These are phyloP conservation scores for Botrytis cinerea DNA, from an alignment of 2,329 filamentous ascomycete species.

Conservation along the genomic window DNA sequence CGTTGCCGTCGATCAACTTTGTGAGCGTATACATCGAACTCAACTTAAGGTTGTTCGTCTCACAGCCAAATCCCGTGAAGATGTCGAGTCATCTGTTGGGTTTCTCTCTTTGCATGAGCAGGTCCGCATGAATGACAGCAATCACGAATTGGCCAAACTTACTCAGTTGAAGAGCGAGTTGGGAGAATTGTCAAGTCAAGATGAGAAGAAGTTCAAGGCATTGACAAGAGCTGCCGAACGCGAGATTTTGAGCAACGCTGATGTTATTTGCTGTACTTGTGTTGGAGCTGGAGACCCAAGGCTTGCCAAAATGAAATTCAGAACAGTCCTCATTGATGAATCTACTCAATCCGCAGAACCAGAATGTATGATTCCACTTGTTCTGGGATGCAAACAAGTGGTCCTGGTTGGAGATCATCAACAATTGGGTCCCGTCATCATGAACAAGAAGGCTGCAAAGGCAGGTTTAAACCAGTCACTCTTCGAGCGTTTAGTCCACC, in stretches of 20 bases:
- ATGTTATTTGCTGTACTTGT: conserved; percentile 98
- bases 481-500: conserved; percentile 91
- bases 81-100: conserved; percentile 97
- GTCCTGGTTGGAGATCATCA: conserved; percentile 99
- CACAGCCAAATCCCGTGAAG: conserved; percentile 97
- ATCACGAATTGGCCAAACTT: conserved; percentile 88
- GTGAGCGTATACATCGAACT: conserved; percentile 92
- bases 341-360: conserved; percentile 97
- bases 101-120: conserved; percentile 96
- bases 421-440: conserved; percentile 96
- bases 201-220: conserved; percentile 98
- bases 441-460: conserved; percentile 99
- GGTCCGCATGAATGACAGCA: conserved; percentile 95
- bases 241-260: conserved; percentile 91
- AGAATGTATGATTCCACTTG: conserved; percentile 97
- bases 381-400: conserved; percentile 96
- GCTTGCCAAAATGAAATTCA: conserved; percentile 95
- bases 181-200: conserved; percentile 88
- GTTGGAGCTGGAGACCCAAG: conserved; percentile 96
- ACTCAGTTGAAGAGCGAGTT: conserved; percentile 89
- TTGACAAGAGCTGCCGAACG: conserved; percentile 91
- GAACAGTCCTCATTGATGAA: conserved; percentile 96
- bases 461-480: conserved; percentile 97
- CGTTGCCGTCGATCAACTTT: conserved; percentile 96
- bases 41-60: conserved; percentile 95